A percentile compares a stretch with the other conserved stretches of the same genome.
Evolutionary conservation across 2,329 filamentous ascomycete species (phyloP).

Genomic region (Colletotrichum sp.): DNA sequence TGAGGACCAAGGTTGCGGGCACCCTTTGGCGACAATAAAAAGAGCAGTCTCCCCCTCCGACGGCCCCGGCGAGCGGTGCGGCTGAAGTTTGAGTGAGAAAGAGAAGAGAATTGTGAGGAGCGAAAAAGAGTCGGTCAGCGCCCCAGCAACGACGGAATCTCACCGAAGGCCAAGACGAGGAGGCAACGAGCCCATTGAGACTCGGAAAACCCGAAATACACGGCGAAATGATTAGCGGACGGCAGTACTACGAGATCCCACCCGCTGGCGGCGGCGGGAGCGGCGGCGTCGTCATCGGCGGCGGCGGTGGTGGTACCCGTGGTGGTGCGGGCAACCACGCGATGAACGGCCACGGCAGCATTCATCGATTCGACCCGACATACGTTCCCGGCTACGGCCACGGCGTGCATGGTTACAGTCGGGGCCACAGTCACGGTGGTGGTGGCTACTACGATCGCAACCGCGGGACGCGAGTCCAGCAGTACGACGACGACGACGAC

Average conservation of each 20-base stretch:
- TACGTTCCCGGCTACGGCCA: background rate
- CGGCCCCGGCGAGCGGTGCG: background rate
- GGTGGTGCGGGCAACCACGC: background rate
- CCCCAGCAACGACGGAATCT: background rate
- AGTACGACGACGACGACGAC: background rate
- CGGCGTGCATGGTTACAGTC: background rate
- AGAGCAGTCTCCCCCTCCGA: background rate
- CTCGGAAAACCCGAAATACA: background rate
- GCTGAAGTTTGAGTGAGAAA: background rate
- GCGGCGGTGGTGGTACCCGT: background rate
- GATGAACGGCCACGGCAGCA: background rate
- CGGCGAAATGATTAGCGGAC: conserved; percentile 6
- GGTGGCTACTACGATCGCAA: background rate
- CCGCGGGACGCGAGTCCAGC: background rate
- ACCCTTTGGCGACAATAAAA: conserved; percentile 1
- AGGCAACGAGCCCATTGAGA: background rate
- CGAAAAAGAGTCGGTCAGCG: background rate
- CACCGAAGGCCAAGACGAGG: background rate
- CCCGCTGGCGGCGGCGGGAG: background rate
- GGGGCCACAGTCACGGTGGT: background rate
- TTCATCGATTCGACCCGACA: conserved; percentile 12
- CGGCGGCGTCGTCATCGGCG: background rate
- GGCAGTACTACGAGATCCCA: conserved; percentile 12
- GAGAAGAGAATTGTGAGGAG: background rate
- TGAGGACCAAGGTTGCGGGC: background rate